Evolutionary conservation across 2,329 filamentous ascomycete genomes (phyloP).

Genomic region (Tolypocladium tropicale): DNA sequence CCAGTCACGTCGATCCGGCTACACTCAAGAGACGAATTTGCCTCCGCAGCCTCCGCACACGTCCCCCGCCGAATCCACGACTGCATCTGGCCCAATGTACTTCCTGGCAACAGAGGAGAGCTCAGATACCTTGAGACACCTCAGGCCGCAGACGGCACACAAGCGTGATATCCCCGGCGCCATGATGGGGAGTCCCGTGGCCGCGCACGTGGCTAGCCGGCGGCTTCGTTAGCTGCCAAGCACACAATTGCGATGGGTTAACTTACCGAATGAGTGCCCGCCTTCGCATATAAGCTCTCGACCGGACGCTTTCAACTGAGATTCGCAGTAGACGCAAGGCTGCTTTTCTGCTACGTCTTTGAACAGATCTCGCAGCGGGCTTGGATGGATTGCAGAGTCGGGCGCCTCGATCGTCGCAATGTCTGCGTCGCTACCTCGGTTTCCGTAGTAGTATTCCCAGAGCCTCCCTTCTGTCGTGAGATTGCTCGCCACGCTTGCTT

Average conservation of each 20-base stretch:
- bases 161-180: conserved; percentile 41
- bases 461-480: conserved; percentile 44
- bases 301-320: conserved; percentile 18
- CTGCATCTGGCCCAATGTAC: conserved; percentile 16
- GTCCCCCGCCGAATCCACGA: conserved; percentile 20
- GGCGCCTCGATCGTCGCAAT: conserved; percentile 16
- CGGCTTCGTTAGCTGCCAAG: background rate
- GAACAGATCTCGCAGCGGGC: conserved; percentile 27
- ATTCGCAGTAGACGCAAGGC: conserved; percentile 37
- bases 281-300: conserved; percentile 27
- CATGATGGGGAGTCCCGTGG: conserved; percentile 43
- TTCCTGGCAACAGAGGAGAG: conserved; percentile 23
- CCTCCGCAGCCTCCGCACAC: conserved; percentile 30
- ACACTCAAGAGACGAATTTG: conserved; percentile 26
- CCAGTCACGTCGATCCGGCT: too few species aligned
- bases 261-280: conserved; percentile 30
- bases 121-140: conserved; percentile 36
- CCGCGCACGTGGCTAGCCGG: conserved; percentile 38
- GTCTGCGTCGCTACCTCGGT: conserved; percentile 34
- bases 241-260: background rate
- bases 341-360: conserved; percentile 22
- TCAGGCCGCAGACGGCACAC: conserved; percentile 43
- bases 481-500: background rate
- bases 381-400: conserved; percentile 6
- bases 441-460: conserved; percentile 51